A percentile compares a stretch with the other conserved stretches of the same genome.
phyloP scores from a whole-genome alignment of 2,329 filamentous ascomycete species.

The Claviceps fusiformis region DNA sequence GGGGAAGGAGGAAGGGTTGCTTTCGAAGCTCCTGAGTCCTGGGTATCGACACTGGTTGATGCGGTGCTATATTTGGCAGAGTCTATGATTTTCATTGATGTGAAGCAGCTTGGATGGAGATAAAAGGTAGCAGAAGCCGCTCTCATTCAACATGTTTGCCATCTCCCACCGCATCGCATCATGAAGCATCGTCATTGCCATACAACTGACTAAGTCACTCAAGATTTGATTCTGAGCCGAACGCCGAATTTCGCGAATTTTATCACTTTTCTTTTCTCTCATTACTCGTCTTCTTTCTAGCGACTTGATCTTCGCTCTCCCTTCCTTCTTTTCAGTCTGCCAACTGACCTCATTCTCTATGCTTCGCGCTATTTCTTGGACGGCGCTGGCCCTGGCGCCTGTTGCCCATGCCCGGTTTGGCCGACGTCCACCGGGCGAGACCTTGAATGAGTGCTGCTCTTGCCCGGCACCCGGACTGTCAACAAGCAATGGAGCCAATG shows the following conservation, averaged over 20 bases:
- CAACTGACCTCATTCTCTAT: conserved; percentile 7
- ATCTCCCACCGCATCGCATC: conserved; percentile 4
- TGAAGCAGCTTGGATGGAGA: not conserved
- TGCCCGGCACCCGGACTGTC: conserved; percentile 11
- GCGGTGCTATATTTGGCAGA: not conserved
- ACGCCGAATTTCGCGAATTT: not conserved
- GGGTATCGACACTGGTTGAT: conserved; percentile 5
- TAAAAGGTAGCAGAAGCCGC: conserved; percentile 2
- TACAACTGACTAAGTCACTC: not conserved
- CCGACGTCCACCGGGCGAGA: conserved; percentile 9
- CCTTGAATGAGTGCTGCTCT: conserved; percentile 16
- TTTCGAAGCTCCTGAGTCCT: conserved; percentile 1
- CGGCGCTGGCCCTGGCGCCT: conserved; percentile 14
- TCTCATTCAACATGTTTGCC: not conserved
- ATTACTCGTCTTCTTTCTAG: not conserved
- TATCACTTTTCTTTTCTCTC: not conserved
- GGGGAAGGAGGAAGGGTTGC: not conserved
- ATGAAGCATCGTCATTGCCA: not conserved
- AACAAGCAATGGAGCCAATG: conserved; percentile 7
- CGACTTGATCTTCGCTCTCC: too few species aligned
- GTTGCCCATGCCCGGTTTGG: conserved; percentile 15
- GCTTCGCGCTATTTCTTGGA: conserved; percentile 14
- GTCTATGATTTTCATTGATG: not conserved
- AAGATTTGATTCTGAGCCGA: not conserved
- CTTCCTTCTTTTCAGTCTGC: not conserved